Conservation (phyloP, 192 early-diverging fungal species). For the Borealophlyctis nickersoniae region DNA sequence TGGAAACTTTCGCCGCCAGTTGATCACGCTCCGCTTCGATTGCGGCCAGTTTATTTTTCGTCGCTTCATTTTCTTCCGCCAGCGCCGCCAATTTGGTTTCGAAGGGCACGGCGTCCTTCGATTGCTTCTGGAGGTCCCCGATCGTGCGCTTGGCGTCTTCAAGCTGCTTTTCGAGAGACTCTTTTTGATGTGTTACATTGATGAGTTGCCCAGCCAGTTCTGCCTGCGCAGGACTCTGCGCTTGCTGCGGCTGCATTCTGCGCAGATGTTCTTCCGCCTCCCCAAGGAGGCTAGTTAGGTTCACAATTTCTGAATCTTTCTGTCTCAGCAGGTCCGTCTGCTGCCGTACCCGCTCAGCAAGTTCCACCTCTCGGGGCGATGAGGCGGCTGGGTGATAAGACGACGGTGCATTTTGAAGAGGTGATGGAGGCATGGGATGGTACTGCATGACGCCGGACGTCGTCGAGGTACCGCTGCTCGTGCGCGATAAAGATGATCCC, state of each 20-base stretch:
- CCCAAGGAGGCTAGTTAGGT: constrained; percentile 10
- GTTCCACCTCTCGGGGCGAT: too few species aligned
- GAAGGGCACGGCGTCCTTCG: not conserved
- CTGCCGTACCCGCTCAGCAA: not conserved
- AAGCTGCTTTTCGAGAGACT: constrained; percentile 1
- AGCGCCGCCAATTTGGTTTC: not conserved
- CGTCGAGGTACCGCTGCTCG: not conserved
- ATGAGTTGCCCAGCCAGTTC: not conserved
- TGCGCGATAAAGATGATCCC: not conserved
- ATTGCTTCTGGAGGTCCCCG: not conserved
- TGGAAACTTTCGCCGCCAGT: too few species aligned
- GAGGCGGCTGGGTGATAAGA: not conserved
- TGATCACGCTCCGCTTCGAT: too few species aligned
- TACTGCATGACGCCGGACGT: not conserved
- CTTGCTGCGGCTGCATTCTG: not conserved
- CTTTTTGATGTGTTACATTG: constrained; percentile 6
- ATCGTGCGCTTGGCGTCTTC: constrained; percentile 5
- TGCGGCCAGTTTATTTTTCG: too few species aligned
- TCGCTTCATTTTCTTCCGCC: not conserved
- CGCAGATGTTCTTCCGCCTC: constrained; percentile 19
- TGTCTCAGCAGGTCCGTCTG: constrained; percentile 11
- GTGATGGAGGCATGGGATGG: not conserved
- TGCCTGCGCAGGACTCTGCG: not conserved
- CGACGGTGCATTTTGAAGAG: not conserved
- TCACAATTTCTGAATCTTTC: constrained; percentile 16